Conservation (phyloP, 352 stramenopile species). For the Globisporangium emineosum region DNA sequence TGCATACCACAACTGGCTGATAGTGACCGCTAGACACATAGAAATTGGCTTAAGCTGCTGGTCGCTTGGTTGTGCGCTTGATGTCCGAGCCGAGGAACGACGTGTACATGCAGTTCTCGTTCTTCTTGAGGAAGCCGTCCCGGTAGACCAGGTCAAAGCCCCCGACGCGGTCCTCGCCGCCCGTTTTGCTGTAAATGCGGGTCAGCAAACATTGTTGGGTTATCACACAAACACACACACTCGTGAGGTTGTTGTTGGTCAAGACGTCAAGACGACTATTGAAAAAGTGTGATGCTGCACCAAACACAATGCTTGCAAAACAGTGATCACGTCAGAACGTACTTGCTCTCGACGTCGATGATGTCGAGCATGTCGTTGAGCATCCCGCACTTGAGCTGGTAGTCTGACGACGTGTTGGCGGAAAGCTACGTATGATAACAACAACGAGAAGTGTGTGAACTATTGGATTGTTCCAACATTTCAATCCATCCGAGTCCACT, state of each 20-base stretch:
- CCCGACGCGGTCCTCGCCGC: conserved; percentile 52
- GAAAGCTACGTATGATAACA: too few relatives aligned
- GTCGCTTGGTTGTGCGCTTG: conserved; percentile 23
- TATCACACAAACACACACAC: neutral
- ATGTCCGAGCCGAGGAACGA: conserved; percentile 67
- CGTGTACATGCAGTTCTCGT: conserved; percentile 68
- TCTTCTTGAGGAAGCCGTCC: conserved; percentile 61
- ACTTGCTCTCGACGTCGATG: conserved; percentile 90
- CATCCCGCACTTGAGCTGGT: conserved; percentile 92
- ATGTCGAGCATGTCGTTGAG: conserved; percentile 94
- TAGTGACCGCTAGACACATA: neutral
- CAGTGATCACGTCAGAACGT: conserved; percentile 13
- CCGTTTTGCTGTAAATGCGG: conserved; percentile 20
- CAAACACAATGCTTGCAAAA: neutral
- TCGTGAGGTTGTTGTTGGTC: neutral
- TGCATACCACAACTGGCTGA: neutral
- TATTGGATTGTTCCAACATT: neutral
- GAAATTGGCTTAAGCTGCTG: neutral
- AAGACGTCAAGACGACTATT: neutral
- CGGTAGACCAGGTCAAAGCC: conserved; percentile 82
- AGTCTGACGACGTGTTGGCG: conserved; percentile 90
- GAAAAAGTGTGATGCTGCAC: neutral
- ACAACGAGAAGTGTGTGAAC: too few relatives aligned
- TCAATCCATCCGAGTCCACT: neutral
- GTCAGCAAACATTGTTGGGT: neutral